Evolutionary conservation across 169 alveolate species (phyloP).

Genomic region (Cryptosporidium canis): DNA sequence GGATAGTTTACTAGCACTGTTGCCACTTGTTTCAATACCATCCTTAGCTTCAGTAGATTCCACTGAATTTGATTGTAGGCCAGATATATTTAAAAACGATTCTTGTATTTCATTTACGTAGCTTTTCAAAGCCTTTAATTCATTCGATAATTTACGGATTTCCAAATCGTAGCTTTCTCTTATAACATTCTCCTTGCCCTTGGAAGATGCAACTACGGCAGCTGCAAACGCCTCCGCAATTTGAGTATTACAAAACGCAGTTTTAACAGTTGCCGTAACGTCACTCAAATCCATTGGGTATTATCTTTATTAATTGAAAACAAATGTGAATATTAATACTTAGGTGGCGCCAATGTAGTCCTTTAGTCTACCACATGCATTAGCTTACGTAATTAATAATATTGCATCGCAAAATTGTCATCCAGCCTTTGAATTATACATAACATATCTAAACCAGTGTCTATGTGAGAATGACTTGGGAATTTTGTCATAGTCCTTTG

Average conservation of each 20-base stretch:
- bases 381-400: neutral
- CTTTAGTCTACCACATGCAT: neutral
- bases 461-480: slow-evolving; percentile 7
- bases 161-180: slow-evolving; percentile 14
- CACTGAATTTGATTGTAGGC: neutral
- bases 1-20: neutral
- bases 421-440: neutral
- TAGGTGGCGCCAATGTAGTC: neutral
- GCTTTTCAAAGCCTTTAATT: slow-evolving; percentile 14
- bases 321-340: neutral
- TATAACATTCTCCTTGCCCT: slow-evolving; percentile 22
- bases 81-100: neutral
- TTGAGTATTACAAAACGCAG: slow-evolving; percentile 60
- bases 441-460: slow-evolving; percentile 32
- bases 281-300: slow-evolving; percentile 52
- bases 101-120: neutral
- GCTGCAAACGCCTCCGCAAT: slow-evolving; percentile 72
- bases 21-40: neutral
- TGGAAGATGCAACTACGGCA: slow-evolving; percentile 62
- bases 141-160: slow-evolving; percentile 24
- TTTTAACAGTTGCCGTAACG: slow-evolving; percentile 46
- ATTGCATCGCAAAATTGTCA: neutral
- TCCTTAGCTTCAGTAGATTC: neutral
- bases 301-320: neutral
- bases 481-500: slow-evolving; percentile 7